Evolutionary conservation across 2,329 filamentous ascomycete genomes (phyloP).

Genomic region (Nemania bipapillata): DNA sequence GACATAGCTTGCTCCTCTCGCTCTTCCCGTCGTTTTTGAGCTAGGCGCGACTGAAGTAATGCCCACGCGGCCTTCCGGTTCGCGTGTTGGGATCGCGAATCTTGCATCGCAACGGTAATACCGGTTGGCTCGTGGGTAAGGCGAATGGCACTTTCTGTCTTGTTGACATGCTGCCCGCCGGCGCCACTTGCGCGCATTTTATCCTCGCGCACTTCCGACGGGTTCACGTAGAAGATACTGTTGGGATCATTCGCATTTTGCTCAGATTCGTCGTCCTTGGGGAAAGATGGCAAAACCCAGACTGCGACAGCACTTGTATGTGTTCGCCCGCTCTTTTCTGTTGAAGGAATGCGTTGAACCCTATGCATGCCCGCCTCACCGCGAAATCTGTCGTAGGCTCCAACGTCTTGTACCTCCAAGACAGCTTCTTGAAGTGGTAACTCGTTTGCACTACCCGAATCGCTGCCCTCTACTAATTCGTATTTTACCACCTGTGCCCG

Average conservation of each 20-base stretch:
- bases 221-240: slow-evolving; percentile 90
- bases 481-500: slow-evolving; percentile 79
- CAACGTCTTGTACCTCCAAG: slow-evolving; percentile 79
- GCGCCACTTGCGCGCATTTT: slow-evolving; percentile 93
- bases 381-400: slow-evolving; percentile 83
- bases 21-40: slow-evolving; percentile 80
- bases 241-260: slow-evolving; percentile 82
- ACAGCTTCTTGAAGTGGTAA: slow-evolving; percentile 85
- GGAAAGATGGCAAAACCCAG: slow-evolving; percentile 88
- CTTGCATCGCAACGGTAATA: slow-evolving; percentile 90
- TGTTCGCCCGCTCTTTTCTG: slow-evolving; percentile 88
- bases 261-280: slow-evolving; percentile 61
- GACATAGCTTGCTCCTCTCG: slow-evolving; percentile 81
- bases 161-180: slow-evolving; percentile 98
- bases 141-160: slow-evolving; percentile 93
- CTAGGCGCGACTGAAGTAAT: slow-evolving; percentile 82
- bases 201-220: slow-evolving; percentile 82
- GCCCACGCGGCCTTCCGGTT: slow-evolving; percentile 91
- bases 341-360: slow-evolving; percentile 91
- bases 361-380: slow-evolving; percentile 94
- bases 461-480: slow-evolving; percentile 73
- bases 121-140: slow-evolving; percentile 90
- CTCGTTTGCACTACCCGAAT: slow-evolving; percentile 67
- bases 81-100: slow-evolving; percentile 86
- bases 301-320: slow-evolving; percentile 94